Base-by-base conservation (phyloP, 768 basidiomycete genomes). In the Leucosporidium creatinivorum region DNA sequence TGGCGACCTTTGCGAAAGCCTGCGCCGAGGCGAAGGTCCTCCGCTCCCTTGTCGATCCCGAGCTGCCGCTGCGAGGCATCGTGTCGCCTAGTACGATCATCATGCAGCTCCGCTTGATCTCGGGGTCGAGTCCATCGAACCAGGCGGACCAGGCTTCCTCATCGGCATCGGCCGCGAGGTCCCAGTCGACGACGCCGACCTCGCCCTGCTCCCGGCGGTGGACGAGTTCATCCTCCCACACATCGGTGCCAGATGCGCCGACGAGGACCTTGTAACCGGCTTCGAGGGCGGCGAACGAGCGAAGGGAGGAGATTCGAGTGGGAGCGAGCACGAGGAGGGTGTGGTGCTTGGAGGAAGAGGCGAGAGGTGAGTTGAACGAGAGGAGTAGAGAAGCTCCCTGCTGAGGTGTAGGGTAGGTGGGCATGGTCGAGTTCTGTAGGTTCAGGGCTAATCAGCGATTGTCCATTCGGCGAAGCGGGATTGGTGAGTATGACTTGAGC, bases 21-120 rank as follows among this genome's bases (percentile, higher is more conserved):
- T 79, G 78, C 1, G 89, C 88, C 75, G 75, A 44, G 78, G 79
- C 13, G 76, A 80, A 17, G 86, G 84, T 55, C 80, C 81, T 28
- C 9, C 60, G 77, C 74, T 0, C 75, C 56, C n/a, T 66, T 49
- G 62, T 69, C 47, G 28, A 65, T 33, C 36, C 79, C 52, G 69
- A 54, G 15, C 74, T 67, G 74, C 70, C 58, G 25, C 88, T 74
- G 0, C 76, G 68, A 25, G 84, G 61, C 26, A 88, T 75, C 0
- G 91, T 94, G 74, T 93, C 91, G 0, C 92, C 91, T 39, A 98
- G 81, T 69, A 88, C 87, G 52, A 91, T 85, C 28, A 96, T 79
- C 19, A 80, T 76, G n/a, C 83, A 62, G 10, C 77, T 74, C 10
- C 76, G 65, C 15, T 30, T 48, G 10, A 72, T 44, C 1, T 57